phyloP scores from a whole-genome alignment of 2,329 filamentous ascomycete genomes.

The Myriangium duriaei region DNA sequence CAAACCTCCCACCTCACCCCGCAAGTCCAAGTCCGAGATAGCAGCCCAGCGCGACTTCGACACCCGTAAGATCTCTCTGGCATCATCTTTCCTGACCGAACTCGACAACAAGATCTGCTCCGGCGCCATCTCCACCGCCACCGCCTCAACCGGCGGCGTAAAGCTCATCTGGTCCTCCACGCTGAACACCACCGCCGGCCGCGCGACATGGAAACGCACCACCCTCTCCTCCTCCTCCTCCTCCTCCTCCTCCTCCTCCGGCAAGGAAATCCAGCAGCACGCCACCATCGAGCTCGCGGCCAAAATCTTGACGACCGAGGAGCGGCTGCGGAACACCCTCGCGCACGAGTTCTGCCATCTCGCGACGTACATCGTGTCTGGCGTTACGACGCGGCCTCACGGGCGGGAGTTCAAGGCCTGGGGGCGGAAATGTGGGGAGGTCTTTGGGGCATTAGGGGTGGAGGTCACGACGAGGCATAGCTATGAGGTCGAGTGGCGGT shows the following conservation, averaged over 20 bases:
- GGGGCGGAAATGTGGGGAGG: constrained; percentile 44
- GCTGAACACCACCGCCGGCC: constrained; percentile 66
- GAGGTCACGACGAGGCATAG: constrained; percentile 79
- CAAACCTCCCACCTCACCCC: constrained; percentile 22
- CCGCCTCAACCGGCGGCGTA: constrained; percentile 55
- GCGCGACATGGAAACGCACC: constrained; percentile 36
- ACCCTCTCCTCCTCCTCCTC: background rate
- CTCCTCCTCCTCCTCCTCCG: background rate
- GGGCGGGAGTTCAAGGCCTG: constrained; percentile 74
- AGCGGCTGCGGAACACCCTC: constrained; percentile 75
- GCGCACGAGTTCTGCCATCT: constrained; percentile 96
- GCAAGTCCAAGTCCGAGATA: constrained; percentile 25
- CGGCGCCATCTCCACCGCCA: constrained; percentile 46
- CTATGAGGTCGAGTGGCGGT: constrained; percentile 88
- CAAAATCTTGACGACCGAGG: constrained; percentile 69
- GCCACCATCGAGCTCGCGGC: constrained; percentile 79
- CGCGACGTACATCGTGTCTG: constrained; percentile 77
- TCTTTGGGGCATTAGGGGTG: constrained; percentile 51
- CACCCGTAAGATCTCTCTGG: constrained; percentile 48
- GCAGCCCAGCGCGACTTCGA: constrained; percentile 50
- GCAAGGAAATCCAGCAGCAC: constrained; percentile 28
- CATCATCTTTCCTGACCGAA: constrained; percentile 51
- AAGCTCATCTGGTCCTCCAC: constrained; percentile 62
- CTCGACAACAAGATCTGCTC: constrained; percentile 55
- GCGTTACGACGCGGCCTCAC: constrained; percentile 64